Percentiles rank a stretch among this genome's conserved stretches.
Evolutionary conservation across 176 grass and related monocot genomes (phyloP).

Genomic region (Eleusine coracana): DNA sequence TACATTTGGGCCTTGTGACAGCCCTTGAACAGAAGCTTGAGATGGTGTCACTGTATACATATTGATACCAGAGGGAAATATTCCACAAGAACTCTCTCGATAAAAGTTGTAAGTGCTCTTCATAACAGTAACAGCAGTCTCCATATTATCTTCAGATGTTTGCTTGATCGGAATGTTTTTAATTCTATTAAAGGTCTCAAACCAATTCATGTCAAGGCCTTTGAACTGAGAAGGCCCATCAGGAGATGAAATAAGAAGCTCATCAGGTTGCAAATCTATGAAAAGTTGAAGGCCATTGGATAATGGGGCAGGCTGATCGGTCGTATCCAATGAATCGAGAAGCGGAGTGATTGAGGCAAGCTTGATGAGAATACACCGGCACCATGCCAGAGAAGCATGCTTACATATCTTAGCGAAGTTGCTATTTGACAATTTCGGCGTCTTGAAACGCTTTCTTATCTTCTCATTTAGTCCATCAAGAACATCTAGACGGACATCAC

Average conservation of each 20-base stretch:
- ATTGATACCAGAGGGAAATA: conserved; percentile 84
- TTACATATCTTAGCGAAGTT: conserved; percentile 92
- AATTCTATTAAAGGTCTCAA: conserved; percentile 83
- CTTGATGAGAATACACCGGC: conserved; percentile 88
- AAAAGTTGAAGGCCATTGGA: conserved; percentile 66
- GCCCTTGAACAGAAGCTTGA: conserved; percentile 49
- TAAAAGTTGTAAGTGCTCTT: conserved; percentile 91
- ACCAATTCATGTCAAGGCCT: conserved; percentile 98
- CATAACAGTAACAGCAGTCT: conserved; percentile 82
- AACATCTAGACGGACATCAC: conserved; percentile 72
- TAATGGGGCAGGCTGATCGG: conserved; percentile 48
- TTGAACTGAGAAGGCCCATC: conserved; percentile 77
- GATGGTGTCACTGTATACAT: conserved; percentile 63
- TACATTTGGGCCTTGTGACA: conserved; percentile 46
- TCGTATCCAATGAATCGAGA: conserved; percentile 49
- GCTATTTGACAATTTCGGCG: conserved; percentile 81
- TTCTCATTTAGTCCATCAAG: conserved; percentile 93
- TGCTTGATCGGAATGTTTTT: conserved; percentile 83
- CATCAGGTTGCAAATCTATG: conserved; percentile 90
- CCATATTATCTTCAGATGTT: conserved; percentile 86
- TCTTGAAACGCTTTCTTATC: conserved; percentile 97
- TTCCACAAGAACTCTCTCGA: conserved; percentile 83
- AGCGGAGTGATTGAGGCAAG: conserved; percentile 85
- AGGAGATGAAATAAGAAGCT: conserved; percentile 74
- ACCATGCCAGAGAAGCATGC: conserved; percentile 96